Evolutionary conservation across 768 basidiomycete species (phyloP).

Genomic region (Russula ochroleuca): DNA sequence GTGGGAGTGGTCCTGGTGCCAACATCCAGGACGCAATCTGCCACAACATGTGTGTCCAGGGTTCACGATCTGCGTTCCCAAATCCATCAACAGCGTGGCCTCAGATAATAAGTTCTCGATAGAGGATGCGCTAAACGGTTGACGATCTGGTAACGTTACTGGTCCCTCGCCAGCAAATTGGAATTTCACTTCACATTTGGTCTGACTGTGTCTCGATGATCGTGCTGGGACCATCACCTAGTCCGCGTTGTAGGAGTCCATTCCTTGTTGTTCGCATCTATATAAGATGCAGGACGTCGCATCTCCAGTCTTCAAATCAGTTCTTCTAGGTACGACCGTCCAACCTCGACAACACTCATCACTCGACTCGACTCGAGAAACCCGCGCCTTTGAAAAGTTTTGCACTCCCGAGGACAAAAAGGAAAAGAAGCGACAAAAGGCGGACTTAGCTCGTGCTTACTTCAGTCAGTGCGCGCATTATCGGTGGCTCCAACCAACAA

Average conservation of each 20-base stretch:
- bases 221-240: conserved; percentile 11
- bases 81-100: conserved; percentile 8
- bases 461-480: neutral
- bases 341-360: neutral
- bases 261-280: conserved; percentile 8
- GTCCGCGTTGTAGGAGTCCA: conserved; percentile 20
- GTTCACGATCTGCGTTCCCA: conserved; percentile 15
- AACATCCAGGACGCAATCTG: conserved; percentile 10
- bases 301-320: conserved; percentile 11
- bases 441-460: neutral
- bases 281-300: conserved; percentile 22
- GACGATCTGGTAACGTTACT: conserved; percentile 12
- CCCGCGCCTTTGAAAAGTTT: neutral
- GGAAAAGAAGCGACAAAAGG: neutral
- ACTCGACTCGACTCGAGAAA: neutral
- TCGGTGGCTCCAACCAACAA: conserved; percentile 16
- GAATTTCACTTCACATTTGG: conserved; percentile 2
- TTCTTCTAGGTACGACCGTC: neutral
- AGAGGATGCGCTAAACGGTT: neutral
- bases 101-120: neutral
- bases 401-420: neutral
- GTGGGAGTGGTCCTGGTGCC: conserved; percentile 4
- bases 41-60: conserved; percentile 21
- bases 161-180: conserved; percentile 5
- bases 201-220: conserved; percentile 11